Evolutionary conservation across 1,139 yeast species (phyloP), one percentile per base, ranked within the genome.

Genomic region (Saccharomyces hybrid): DNA sequence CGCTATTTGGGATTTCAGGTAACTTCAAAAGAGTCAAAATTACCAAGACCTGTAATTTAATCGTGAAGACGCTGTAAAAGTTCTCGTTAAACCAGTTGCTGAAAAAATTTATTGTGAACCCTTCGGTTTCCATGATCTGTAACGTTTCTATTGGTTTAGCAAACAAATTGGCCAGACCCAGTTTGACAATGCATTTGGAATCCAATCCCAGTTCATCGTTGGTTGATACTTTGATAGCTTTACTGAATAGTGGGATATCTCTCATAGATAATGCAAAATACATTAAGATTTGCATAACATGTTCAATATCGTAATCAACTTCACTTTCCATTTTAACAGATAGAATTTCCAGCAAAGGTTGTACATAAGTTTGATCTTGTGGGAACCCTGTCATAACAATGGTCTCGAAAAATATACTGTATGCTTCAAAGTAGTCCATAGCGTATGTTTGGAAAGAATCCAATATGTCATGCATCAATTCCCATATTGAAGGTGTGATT

Each of bases 381-480:
- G 70, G 67, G 57, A 70, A 76, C 2, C 97, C 97, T 69, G 81
- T 88, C 38, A 84, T 79, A 57, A 90, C 77, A 63, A 82, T 83
- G 65, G 89, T 88, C 61, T 86, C 89, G 59, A 91, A 78, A 54
- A 89, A 81, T 16, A 93, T 91, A 55, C 78, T 72, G 53, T 87
- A 79, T 57, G 88, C 95, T 63, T 88, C 97, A 58, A 88, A 75
- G 67, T 84, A 88, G 57, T 83, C 81, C 53, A 83, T 78, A 26
- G 80, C 82, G 57, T 74, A 73, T 0, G 80, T 77, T 58, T 79
- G 77, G 66, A 88, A 80, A 0, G 85, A 75, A 42, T 75, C 76
- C 48, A 73, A 54, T 1, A 72, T 66, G 51, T 70, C 72, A 48
- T 68, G 65, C 51, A 67, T 69, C 51, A 72, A 55, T 38, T 66